A percentile compares a stretch with the other conserved stretches of the same genome.
Conservation (phyloP, 1,284 basidiomycete genomes). For the Pholiota adiposa region DNA sequence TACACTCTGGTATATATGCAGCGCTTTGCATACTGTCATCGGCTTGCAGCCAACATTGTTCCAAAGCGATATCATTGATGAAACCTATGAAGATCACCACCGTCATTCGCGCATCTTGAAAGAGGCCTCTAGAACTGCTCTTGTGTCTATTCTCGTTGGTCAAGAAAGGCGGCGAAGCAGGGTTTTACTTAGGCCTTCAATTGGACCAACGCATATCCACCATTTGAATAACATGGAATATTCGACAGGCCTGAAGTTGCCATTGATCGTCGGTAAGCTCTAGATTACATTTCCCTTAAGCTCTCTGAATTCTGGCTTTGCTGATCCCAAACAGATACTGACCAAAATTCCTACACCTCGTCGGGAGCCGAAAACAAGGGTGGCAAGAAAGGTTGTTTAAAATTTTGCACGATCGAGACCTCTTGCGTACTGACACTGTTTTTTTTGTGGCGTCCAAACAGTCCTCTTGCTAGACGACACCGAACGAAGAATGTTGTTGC, state of each 20-base stretch:
- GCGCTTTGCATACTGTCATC: slow-evolving; percentile 25
- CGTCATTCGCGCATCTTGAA: background rate
- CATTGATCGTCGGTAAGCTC: background rate
- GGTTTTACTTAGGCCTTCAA: background rate
- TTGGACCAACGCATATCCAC: background rate
- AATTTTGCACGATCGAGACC: background rate
- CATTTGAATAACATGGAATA: background rate
- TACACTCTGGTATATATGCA: slow-evolving; percentile 58
- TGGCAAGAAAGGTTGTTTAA: background rate
- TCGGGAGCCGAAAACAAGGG: background rate
- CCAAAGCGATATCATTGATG: background rate
- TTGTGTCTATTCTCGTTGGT: background rate
- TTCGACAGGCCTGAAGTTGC: background rate
- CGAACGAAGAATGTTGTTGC: slow-evolving; percentile 52
- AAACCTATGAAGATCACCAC: background rate
- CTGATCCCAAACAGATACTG: background rate
- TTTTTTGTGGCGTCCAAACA: background rate
- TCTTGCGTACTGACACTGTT: background rate
- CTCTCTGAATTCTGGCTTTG: no score
- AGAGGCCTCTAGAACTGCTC: background rate
- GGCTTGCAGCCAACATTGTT: slow-evolving; percentile 1
- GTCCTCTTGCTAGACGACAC: slow-evolving; percentile 34
- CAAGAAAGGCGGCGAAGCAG: background rate
- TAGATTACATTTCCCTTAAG: background rate
- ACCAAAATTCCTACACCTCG: background rate